These are phyloP conservation scores for Paramecium sonneborni DNA, from an alignment of 73 alveolate genomes.

Conservation along the genomic window DNA sequence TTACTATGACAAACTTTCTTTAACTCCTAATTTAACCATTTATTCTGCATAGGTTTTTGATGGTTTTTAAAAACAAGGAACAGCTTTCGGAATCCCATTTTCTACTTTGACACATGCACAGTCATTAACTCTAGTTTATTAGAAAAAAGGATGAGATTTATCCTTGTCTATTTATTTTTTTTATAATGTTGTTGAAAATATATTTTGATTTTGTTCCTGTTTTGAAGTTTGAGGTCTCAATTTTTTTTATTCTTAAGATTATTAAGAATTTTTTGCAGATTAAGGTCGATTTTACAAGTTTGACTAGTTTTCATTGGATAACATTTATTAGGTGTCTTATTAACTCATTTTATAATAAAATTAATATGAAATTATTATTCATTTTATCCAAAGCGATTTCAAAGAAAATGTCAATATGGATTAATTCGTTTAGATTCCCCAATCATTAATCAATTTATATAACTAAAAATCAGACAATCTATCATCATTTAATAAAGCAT, in stretches of 20 bases:
- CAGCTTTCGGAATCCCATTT: constrained; percentile 62
- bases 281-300: neutral
- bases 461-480: neutral
- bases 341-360: neutral
- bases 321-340: neutral
- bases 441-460: neutral
- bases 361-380: neutral
- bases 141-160: constrained; percentile 58
- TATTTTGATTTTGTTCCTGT: neutral
- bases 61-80: constrained; percentile 55
- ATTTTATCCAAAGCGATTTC: neutral
- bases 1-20: constrained; percentile 24
- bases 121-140: constrained; percentile 51
- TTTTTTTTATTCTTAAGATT: neutral
- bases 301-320: neutral
- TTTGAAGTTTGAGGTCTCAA: neutral
- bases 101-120: constrained; percentile 55
- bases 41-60: constrained; percentile 52
- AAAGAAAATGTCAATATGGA: neutral
- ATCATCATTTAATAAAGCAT: constrained; percentile 28
- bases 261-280: neutral
- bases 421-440: constrained; percentile 1
- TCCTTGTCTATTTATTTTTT: neutral
- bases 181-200: neutral
- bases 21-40: constrained; percentile 33